phyloP scores from a whole-genome alignment of 2,329 filamentous ascomycete genomes.

The Juglanconis juglandina region DNA sequence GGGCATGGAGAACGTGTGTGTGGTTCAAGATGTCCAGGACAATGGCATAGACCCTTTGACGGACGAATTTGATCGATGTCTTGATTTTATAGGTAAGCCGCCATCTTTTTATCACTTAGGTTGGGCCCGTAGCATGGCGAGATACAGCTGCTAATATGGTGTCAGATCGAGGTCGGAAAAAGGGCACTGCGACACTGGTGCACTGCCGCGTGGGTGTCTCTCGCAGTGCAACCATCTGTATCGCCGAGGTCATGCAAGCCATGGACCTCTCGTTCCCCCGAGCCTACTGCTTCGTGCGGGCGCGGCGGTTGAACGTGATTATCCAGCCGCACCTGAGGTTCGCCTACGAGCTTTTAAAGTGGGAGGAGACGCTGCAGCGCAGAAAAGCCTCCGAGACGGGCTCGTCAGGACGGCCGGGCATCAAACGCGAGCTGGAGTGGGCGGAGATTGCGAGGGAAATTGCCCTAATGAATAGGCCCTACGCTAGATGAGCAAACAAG shows the following conservation, averaged over 20 bases:
- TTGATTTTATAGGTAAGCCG: constrained; percentile 84
- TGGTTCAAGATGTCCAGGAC: constrained; percentile 85
- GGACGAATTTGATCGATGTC: constrained; percentile 77
- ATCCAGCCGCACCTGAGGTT: constrained; percentile 96
- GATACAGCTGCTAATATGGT: constrained; percentile 1
- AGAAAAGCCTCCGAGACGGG: constrained; percentile 46
- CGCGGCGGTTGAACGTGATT: constrained; percentile 90
- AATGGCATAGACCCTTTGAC: constrained; percentile 94
- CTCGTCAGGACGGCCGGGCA: constrained; percentile 21
- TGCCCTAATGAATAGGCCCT: constrained; percentile 92
- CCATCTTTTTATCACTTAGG: neutral
- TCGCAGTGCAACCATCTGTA: constrained; percentile 93
- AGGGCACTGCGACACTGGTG: constrained; percentile 82
- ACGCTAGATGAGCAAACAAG: constrained; percentile 57
- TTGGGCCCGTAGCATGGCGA: neutral
- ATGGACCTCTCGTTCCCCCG: constrained; percentile 78
- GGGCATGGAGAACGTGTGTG: constrained; percentile 74
- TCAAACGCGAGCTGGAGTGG: constrained; percentile 87
- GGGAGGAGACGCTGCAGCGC: constrained; percentile 75
- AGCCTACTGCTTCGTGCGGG: constrained; percentile 94
- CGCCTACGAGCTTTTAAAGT: constrained; percentile 91
- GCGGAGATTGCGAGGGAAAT: constrained; percentile 83
- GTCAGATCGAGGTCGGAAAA: constrained; percentile 71
- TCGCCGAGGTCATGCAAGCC: constrained; percentile 94
- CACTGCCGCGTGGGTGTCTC: constrained; percentile 97